These are phyloP conservation scores for Lentithecium fluviatile DNA, from an alignment of 495 filamentous ascomycete genomes.

Conservation along the genomic window DNA sequence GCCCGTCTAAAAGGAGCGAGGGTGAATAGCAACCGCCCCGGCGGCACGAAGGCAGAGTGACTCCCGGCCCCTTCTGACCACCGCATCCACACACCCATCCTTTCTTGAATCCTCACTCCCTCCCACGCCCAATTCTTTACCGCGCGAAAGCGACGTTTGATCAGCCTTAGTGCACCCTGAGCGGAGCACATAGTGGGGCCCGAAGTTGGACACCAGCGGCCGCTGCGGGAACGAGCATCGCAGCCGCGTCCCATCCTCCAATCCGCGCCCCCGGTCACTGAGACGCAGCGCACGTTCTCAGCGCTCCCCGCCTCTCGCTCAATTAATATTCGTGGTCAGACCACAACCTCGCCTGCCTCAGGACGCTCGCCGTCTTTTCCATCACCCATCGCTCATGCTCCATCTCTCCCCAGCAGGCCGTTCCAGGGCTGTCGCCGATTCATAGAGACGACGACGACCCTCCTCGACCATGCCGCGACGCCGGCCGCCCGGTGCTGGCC, in stretches of 20 bases:
- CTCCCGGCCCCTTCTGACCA: too few relatives aligned
- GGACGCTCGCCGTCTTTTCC: constrained; percentile 4
- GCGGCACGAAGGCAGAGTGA: too few relatives aligned
- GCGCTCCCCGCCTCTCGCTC: constrained; percentile 19
- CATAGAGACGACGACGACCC: constrained; percentile 18
- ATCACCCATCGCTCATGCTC: constrained; percentile 26
- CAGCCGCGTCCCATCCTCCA: background rate
- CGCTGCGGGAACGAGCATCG: background rate
- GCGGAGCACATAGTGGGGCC: constrained; percentile 7
- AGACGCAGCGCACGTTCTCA: constrained; percentile 20
- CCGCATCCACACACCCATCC: background rate
- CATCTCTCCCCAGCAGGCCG: constrained; percentile 21
- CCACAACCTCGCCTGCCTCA: constrained; percentile 21
- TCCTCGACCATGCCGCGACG: constrained; percentile 36
- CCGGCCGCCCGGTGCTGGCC: constrained; percentile 42
- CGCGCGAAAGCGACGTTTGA: background rate
- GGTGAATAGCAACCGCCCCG: too few relatives aligned
- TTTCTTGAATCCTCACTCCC: background rate
- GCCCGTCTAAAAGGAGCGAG: too few relatives aligned
- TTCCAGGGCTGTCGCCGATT: constrained; percentile 16
- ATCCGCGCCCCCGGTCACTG: background rate
- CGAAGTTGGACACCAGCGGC: constrained; percentile 10
- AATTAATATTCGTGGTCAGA: constrained; percentile 26
- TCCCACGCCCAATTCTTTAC: background rate
- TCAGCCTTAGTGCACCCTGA: constrained; percentile 22